Conservation (phyloP, 2,329 filamentous ascomycete genomes). For the Colletotrichum somersetense region DNA sequence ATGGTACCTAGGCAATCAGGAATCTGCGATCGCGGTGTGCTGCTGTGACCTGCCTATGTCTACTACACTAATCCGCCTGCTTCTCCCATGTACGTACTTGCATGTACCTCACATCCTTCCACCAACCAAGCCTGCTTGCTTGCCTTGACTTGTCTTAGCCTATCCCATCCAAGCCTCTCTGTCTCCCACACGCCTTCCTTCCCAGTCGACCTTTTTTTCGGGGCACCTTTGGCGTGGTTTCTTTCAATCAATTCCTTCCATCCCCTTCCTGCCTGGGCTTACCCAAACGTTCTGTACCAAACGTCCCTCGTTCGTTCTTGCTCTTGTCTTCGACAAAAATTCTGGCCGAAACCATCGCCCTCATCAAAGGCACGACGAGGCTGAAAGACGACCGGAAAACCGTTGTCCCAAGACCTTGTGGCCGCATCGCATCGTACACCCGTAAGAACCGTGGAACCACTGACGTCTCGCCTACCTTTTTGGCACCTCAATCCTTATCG, state of each 20-base stretch:
- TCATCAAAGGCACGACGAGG: constrained; percentile 21
- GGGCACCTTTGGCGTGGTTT: constrained; percentile 32
- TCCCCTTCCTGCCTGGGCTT: constrained; percentile 37
- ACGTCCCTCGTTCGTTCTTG: constrained; percentile 33
- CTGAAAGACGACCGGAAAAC: constrained; percentile 16
- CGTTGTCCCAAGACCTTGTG: constrained; percentile 1
- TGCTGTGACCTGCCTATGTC: not conserved
- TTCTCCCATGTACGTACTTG: constrained; percentile 14
- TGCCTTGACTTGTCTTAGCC: constrained; percentile 32
- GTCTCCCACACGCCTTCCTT: constrained; percentile 19
- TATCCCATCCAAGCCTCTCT: constrained; percentile 37
- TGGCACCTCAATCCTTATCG: constrained; percentile 26
- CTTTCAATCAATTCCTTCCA: constrained; percentile 34
- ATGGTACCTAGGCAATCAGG: not conserved
- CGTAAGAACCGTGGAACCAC: constrained; percentile 13
- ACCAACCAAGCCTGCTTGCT: constrained; percentile 24
- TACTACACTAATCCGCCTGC: not conserved
- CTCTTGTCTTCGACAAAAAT: constrained; percentile 31
- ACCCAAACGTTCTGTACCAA: constrained; percentile 37
- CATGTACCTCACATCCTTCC: constrained; percentile 27
- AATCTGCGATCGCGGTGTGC: constrained; percentile 12
- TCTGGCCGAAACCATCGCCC: constrained; percentile 29
- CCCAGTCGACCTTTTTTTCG: constrained; percentile 39
- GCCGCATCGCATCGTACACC: constrained; percentile 8
- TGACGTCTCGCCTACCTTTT: constrained; percentile 9